These are phyloP conservation scores for Metarhizium humberi DNA, from an alignment of 2,329 filamentous ascomycete genomes.

Conservation along the genomic window DNA sequence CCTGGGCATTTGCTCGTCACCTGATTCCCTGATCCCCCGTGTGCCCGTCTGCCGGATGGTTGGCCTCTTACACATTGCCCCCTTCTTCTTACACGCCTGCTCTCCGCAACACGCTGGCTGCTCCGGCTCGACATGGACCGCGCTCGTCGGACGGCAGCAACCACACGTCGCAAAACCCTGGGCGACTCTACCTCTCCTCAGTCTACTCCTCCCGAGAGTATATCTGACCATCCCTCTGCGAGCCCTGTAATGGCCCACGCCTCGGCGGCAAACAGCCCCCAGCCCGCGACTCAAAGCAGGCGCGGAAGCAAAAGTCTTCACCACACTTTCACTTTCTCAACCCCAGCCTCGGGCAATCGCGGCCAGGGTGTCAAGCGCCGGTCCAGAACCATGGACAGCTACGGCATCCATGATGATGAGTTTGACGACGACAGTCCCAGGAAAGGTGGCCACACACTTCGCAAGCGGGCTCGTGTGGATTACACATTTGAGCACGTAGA, in stretches of 20 bases:
- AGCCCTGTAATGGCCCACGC: conserved; percentile 24
- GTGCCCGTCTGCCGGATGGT: no score
- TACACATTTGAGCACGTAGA: conserved; percentile 46
- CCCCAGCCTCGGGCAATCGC: conserved; percentile 19
- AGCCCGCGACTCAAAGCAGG: conserved; percentile 19
- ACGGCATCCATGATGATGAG: conserved; percentile 24
- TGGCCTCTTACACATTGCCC: no score
- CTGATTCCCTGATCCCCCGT: not conserved
- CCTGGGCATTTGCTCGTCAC: not conserved
- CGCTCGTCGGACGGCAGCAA: conserved; percentile 23
- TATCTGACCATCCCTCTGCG: conserved; percentile 18
- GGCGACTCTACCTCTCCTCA: conserved; percentile 24
- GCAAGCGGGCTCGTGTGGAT: conserved; percentile 47
- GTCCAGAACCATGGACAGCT: conserved; percentile 33
- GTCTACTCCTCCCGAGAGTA: conserved; percentile 21
- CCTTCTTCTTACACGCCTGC: conserved; percentile 9
- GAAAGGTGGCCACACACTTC: conserved; percentile 50
- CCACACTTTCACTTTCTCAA: conserved; percentile 27
- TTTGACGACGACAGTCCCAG: conserved; percentile 40
- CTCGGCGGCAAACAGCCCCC: conserved; percentile 18
- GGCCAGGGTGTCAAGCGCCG: conserved; percentile 29
- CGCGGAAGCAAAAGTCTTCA: conserved; percentile 26
- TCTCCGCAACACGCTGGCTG: conserved; percentile 14
- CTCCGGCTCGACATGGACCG: conserved; percentile 26
- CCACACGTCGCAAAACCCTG: conserved; percentile 21